Evolutionary conservation across 2,329 filamentous ascomycete genomes (phyloP).

Genomic region (Cytospora piceicola): DNA sequence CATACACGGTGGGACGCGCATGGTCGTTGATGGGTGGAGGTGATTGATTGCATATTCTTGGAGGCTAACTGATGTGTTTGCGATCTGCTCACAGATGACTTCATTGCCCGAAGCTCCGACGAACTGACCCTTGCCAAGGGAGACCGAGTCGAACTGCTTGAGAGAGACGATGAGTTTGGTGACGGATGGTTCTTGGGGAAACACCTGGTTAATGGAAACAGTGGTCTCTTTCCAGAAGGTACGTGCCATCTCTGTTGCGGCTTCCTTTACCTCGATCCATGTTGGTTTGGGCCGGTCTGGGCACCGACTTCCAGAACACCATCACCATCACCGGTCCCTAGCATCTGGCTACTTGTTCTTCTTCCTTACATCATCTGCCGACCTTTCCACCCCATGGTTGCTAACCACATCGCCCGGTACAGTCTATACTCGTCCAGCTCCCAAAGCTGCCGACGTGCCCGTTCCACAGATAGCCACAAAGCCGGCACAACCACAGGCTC

Average conservation of each 20-base stretch:
- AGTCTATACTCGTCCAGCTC: slow-evolving; percentile 67
- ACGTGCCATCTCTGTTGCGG: slow-evolving; percentile 37
- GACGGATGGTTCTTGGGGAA: slow-evolving; percentile 84
- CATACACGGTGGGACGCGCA: slow-evolving; percentile 9
- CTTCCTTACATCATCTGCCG: slow-evolving; percentile 12
- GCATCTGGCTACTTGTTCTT: neutral
- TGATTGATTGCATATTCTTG: slow-evolving; percentile 7
- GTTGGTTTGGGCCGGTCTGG: neutral
- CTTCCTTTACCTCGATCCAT: neutral
- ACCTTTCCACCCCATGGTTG: slow-evolving; percentile 2
- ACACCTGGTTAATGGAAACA: slow-evolving; percentile 73
- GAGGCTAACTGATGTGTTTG: slow-evolving; percentile 23
- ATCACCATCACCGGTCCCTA: neutral
- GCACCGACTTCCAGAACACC: neutral
- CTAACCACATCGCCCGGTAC: slow-evolving; percentile 17
- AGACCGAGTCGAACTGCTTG: slow-evolving; percentile 80
- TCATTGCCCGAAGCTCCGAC: slow-evolving; percentile 86
- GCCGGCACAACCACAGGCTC: slow-evolving; percentile 13
- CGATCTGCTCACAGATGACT: slow-evolving; percentile 69
- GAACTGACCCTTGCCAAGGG: slow-evolving; percentile 88
- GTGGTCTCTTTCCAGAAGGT: slow-evolving; percentile 85
- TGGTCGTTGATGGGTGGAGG: slow-evolving; percentile 23
- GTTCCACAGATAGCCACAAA: slow-evolving; percentile 8
- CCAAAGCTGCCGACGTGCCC: slow-evolving; percentile 42
- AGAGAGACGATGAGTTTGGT: slow-evolving; percentile 86